Percentiles rank a stretch among this genome's conserved stretches.
These are phyloP conservation scores for Fomes fomentarius DNA, from an alignment of 1,284 basidiomycete species.

Conservation along the genomic window DNA sequence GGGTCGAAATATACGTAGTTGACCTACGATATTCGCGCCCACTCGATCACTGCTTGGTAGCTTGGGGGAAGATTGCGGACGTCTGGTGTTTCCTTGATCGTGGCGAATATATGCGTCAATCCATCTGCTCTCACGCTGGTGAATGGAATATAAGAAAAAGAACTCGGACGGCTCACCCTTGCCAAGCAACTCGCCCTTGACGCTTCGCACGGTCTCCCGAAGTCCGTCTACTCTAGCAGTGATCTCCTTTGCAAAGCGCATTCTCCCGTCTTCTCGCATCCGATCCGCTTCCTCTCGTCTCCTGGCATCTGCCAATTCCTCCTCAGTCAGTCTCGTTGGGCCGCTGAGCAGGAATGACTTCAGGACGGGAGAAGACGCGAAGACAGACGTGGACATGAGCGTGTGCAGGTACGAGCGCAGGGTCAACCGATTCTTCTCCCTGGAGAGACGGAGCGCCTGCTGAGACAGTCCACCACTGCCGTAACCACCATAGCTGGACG, in stretches of 20 bases:
- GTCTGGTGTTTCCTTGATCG: constrained; percentile 82
- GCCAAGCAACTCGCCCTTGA: constrained; percentile 91
- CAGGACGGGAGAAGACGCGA: constrained; percentile 86
- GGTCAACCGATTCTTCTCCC: constrained; percentile 96
- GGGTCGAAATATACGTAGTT: background rate
- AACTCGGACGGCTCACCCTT: constrained; percentile 56
- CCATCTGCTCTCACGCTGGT: no score
- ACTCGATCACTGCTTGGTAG: constrained; percentile 91
- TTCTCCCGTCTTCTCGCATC: constrained; percentile 87
- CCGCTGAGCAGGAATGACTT: constrained; percentile 85
- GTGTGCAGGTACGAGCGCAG: constrained; percentile 90
- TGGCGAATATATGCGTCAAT: constrained; percentile 83
- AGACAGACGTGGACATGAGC: constrained; percentile 72
- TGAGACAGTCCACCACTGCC: constrained; percentile 18
- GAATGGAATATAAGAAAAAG: no score
- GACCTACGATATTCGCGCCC: constrained; percentile 92
- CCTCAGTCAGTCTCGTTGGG: constrained; percentile 70
- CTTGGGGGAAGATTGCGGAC: constrained; percentile 83
- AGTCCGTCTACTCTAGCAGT: constrained; percentile 85
- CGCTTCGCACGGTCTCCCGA: constrained; percentile 81
- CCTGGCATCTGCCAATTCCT: constrained; percentile 82
- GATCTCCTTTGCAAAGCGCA: constrained; percentile 87
- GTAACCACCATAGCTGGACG: constrained; percentile 10
- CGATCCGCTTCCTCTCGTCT: constrained; percentile 88
- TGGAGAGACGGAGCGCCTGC: constrained; percentile 56